phyloP scores from a whole-genome alignment of 1,284 basidiomycete species.

The Wallemia hederae region DNA sequence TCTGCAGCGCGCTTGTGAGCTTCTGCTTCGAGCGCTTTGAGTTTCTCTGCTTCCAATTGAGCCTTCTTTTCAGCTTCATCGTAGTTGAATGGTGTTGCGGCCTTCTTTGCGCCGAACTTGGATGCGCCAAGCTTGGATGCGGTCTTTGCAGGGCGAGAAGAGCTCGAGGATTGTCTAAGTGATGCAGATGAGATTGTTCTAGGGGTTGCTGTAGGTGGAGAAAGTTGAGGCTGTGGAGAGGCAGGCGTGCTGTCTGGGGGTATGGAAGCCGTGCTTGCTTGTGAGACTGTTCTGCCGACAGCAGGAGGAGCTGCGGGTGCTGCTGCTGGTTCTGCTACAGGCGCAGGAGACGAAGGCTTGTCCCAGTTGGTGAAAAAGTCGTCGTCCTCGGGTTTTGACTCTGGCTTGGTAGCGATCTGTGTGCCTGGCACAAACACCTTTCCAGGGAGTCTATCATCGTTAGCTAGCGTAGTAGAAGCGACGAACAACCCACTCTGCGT shows the following conservation, averaged over 20 bases:
- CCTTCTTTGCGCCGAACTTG: conserved; percentile 53
- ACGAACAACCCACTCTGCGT: conserved; percentile 25
- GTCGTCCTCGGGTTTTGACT: conserved; percentile 31
- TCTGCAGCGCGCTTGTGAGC: conserved; percentile 17
- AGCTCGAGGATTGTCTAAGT: conserved; percentile 20
- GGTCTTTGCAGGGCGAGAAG: conserved; percentile 23
- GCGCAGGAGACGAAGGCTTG: conserved; percentile 29
- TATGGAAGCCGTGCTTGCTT: conserved; percentile 8
- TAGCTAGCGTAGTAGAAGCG: conserved; percentile 1
- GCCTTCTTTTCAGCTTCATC: conserved; percentile 70
- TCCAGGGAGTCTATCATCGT: conserved; percentile 31
- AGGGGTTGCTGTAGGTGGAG: conserved; percentile 4
- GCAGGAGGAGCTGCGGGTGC: conserved; percentile 10
- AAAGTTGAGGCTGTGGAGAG: conserved; percentile 6
- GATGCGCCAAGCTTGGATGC: conserved; percentile 22
- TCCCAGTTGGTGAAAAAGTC: conserved; percentile 96
- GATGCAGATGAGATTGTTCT: conserved; percentile 22
- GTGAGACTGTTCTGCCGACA: conserved; percentile 7
- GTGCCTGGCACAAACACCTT: conserved; percentile 53
- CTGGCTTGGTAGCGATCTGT: conserved; percentile 19
- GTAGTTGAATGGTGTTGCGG: conserved; percentile 49
- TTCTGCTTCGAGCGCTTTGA: conserved; percentile 41
- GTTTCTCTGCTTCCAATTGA: conserved; percentile 61
- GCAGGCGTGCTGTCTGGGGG: conserved; percentile 11
- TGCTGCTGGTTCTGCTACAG: conserved; percentile 22